Base-by-base conservation (phyloP, 441 rosid species). In the Erodium moschatum region DNA sequence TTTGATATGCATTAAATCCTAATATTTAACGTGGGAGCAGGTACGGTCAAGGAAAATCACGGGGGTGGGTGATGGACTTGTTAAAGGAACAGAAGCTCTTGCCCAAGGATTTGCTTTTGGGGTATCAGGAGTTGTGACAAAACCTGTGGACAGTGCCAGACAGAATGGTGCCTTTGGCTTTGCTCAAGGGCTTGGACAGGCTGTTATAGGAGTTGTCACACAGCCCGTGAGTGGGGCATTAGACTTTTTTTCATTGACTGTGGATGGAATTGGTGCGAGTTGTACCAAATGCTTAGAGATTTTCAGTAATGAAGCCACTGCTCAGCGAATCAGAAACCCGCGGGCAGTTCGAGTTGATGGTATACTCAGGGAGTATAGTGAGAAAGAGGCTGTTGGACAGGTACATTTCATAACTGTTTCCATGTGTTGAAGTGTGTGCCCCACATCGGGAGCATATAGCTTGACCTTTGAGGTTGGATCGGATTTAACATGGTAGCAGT, bases 31-130 rank as follows among this genome's bases (percentile, higher is more conserved):
- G 19, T 52, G 64, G 70, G 46, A 81, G 63, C 86, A 95, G 99
- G 96, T 89, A 44, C 78, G 90, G 74, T 95, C 97, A 76, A 89
- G 99, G 85, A 87, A 85, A 84, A 90, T 95, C 81, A 92, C 96
- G 64, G 99, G 99, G 62, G 90, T 95, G 58, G 92, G 98, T 73
- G 97, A 95, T 81, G 99, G 95, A 73, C 77, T 95, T 71, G 78
- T 92, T 76, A 95, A 83, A 87, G 99, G 99, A 73, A 87, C 98
- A 61, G 99, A 95, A 85, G 99, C 99, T 78, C 79, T 95, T 69
- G 99, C 99, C 48, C 99, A 95, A 79, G 97, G 98, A 80, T 77
- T 95, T 83, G 99, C 97, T 79, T 95, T 95, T 78, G 99, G 98
- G 77, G 90, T 95, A 50, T 87, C 99, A 74, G 99, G 99, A 82